Evolutionary conservation across 805 yeast genomes (phyloP).

Genomic region (Candida verbasci): DNA sequence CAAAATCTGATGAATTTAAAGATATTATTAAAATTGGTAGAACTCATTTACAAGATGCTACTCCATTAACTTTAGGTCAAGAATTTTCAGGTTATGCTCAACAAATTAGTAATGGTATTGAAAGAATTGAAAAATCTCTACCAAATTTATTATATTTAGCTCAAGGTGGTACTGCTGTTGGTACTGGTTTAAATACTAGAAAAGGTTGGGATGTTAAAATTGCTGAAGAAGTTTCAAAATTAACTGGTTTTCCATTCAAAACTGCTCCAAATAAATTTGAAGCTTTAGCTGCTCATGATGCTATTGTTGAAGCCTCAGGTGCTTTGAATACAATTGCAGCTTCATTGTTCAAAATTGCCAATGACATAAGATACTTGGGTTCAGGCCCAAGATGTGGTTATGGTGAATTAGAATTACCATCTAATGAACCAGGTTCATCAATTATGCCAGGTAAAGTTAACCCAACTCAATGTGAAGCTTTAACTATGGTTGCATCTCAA

Average conservation of each 20-base stretch:
- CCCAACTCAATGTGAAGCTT: constrained; percentile 98
- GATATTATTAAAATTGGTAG: constrained; percentile 97
- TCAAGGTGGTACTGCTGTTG: constrained; percentile 99
- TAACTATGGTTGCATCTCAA: constrained; percentile 97
- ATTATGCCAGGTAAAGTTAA: constrained; percentile 99
- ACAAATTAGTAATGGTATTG: constrained; percentile 88
- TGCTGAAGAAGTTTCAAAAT: constrained; percentile 78
- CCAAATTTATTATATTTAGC: constrained; percentile 80
- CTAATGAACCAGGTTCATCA: constrained; percentile 98
- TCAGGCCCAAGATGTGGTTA: constrained; percentile 99
- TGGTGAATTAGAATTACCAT: constrained; percentile 92
- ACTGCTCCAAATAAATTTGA: constrained; percentile 99
- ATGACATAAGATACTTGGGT: constrained; percentile 96
- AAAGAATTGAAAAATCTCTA: constrained; percentile 72
- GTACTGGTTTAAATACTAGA: constrained; percentile 95
- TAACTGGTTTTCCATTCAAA: constrained; percentile 83
- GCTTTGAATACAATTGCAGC: constrained; percentile 94
- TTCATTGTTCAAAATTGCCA: constrained; percentile 92
- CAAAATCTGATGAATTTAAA: constrained; percentile 76
- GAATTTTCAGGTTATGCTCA: constrained; percentile 96
- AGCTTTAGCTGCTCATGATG: constrained; percentile 98
- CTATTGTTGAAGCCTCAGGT: constrained; percentile 95
- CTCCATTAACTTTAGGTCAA: constrained; percentile 96
- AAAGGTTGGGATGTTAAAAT: constrained; percentile 84
- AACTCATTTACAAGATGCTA: constrained; percentile 98